These are phyloP conservation scores for Alternaria angustiovoidea DNA, from an alignment of 2,329 filamentous ascomycete species.

Conservation along the genomic window DNA sequence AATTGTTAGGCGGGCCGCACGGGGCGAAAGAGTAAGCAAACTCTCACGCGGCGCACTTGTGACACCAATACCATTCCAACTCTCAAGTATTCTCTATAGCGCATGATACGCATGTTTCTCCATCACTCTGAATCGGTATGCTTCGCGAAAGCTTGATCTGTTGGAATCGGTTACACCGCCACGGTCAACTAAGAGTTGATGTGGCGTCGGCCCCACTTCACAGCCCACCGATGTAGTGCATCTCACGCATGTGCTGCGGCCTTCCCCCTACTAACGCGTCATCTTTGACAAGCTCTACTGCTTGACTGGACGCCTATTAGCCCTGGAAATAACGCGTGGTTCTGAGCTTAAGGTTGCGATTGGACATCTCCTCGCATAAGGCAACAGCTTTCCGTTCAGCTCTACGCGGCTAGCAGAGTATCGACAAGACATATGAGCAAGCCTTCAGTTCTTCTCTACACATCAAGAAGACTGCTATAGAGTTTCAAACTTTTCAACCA, in stretches of 20 bases:
- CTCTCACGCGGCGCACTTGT: neutral
- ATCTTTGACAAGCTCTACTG: conserved; percentile 1
- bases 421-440: conserved; percentile 6
- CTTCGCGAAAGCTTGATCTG: neutral
- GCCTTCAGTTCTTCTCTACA: neutral
- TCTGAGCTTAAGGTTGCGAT: conserved; percentile 11
- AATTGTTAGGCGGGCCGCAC: neutral
- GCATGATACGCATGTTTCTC: neutral
- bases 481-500: neutral
- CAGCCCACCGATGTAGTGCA: neutral
- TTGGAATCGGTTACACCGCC: neutral
- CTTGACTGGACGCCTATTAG: neutral
- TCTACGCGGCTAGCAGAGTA: conserved; percentile 8
- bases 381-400: conserved; percentile 19
- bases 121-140: neutral
- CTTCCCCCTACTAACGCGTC: neutral
- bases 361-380: conserved; percentile 17
- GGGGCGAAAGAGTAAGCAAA: neutral
- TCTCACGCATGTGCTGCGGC: neutral
- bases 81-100: neutral
- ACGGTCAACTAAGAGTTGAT: neutral
- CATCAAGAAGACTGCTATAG: neutral
- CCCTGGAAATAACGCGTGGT: conserved; percentile 8
- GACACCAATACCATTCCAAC: too few species aligned
- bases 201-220: conserved; percentile 17